Conservation (phyloP, 129 eudicot genomes). For the Erigeron canadensis region DNA sequence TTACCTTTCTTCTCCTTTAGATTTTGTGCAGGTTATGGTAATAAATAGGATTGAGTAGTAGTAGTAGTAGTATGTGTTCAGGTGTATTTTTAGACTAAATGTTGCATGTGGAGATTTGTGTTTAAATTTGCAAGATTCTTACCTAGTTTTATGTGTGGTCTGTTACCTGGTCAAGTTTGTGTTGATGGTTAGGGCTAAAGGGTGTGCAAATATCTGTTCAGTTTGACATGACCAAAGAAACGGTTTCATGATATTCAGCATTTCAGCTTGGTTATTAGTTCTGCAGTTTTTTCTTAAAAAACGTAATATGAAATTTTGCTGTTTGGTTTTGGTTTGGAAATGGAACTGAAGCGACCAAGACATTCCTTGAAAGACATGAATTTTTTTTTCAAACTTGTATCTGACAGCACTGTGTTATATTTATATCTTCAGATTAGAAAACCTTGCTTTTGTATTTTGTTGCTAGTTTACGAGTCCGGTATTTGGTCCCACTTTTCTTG, state of each 20-base stretch:
- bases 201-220: neutral
- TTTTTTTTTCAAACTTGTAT: too few species aligned
- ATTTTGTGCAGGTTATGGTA: slow-evolving; percentile 32
- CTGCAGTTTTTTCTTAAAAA: too few species aligned
- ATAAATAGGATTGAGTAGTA: slow-evolving; percentile 22
- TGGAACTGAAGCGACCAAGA: too few species aligned
- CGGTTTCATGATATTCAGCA: neutral
- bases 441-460: too few species aligned
- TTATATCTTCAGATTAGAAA: too few species aligned
- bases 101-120: neutral
- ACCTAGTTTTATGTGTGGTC: neutral
- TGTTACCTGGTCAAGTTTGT: neutral
- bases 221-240: neutral
- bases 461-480: too few species aligned
- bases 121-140: slow-evolving; percentile 12
- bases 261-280: too few species aligned
- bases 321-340: too few species aligned
- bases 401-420: too few species aligned
- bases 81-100: slow-evolving; percentile 10
- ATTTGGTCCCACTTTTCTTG: too few species aligned
- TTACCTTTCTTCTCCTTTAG: neutral
- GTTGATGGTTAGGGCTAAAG: neutral
- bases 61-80: neutral
- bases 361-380: too few species aligned
- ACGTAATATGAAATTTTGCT: too few species aligned